These are phyloP conservation scores for Syzygium oleosum DNA, from an alignment of 345 rosid species.

Conservation along the genomic window DNA sequence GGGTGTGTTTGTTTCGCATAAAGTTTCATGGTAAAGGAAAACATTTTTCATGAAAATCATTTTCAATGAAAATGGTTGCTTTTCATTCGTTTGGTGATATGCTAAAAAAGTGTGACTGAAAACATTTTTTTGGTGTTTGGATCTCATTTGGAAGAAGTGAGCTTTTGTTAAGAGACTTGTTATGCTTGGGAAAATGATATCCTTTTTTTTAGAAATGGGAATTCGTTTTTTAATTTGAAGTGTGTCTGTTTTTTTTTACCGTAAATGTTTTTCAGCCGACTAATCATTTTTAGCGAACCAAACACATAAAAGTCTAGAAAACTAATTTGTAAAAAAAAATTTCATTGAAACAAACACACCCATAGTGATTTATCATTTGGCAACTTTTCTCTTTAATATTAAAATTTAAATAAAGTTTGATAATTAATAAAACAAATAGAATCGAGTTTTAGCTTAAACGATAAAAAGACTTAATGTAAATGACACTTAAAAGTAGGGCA, in stretches of 20 bases:
- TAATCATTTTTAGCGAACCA: neutral
- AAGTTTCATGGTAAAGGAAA: neutral
- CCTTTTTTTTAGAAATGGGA: neutral
- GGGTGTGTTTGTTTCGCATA: neutral
- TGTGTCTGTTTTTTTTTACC: neutral
- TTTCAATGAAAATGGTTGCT: neutral
- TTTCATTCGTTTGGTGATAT: neutral
- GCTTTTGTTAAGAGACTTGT: neutral
- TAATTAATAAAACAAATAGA: neutral
- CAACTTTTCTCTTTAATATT: neutral
- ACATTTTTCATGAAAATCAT: neutral
- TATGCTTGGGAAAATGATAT: neutral
- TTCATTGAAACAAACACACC: neutral
- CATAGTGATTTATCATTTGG: neutral
- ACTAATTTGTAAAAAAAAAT: neutral
- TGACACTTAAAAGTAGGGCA: neutral
- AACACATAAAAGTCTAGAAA: fast-evolving
- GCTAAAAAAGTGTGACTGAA: neutral
- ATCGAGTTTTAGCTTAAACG: neutral
- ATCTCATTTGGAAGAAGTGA: neutral
- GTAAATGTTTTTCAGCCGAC: neutral
- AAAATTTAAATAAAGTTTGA: neutral
- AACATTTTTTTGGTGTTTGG: neutral
- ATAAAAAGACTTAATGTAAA: neutral
- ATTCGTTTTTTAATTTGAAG: neutral